Evolutionary conservation across 352 stramenopile genomes (phyloP).

Genomic region (Pythium aristosporum): DNA sequence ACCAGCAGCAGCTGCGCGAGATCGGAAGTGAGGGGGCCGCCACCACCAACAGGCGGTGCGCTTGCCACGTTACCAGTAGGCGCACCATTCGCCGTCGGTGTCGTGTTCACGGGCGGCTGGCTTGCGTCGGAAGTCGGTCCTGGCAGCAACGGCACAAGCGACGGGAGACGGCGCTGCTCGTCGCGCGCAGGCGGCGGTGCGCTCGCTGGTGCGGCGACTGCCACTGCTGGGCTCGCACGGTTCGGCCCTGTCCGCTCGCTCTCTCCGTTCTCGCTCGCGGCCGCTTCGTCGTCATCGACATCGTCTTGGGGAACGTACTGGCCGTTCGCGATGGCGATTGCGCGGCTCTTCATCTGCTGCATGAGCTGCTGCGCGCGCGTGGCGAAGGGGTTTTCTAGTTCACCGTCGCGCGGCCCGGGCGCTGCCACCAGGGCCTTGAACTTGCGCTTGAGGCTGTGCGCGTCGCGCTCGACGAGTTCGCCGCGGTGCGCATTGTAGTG

Average conservation of each 20-base stretch:
- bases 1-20: slow-evolving; percentile 12
- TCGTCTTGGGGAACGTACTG: neutral
- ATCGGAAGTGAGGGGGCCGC: neutral
- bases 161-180: neutral
- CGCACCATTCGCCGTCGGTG: too few species aligned
- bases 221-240: neutral
- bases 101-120: too few species aligned
- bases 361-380: neutral
- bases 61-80: too few species aligned
- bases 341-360: neutral
- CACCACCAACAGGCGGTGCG: too few species aligned
- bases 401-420: neutral
- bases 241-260: neutral
- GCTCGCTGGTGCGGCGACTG: neutral
- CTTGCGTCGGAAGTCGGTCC: neutral
- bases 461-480: neutral
- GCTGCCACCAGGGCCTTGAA: slow-evolving; percentile 14
- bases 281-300: neutral
- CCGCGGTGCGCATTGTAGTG: slow-evolving; percentile 9
- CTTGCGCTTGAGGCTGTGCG: slow-evolving; percentile 21
- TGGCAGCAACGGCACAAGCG: slow-evolving; percentile 2
- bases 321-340: neutral
- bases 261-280: neutral
- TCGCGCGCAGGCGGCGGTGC: neutral
- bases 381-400: slow-evolving; percentile 1